A percentile compares a stretch with the other conserved stretches of the same genome.
These are phyloP conservation scores for Cornus controversa DNA, from an alignment of 148 eudicot species.

Conservation along the genomic window DNA sequence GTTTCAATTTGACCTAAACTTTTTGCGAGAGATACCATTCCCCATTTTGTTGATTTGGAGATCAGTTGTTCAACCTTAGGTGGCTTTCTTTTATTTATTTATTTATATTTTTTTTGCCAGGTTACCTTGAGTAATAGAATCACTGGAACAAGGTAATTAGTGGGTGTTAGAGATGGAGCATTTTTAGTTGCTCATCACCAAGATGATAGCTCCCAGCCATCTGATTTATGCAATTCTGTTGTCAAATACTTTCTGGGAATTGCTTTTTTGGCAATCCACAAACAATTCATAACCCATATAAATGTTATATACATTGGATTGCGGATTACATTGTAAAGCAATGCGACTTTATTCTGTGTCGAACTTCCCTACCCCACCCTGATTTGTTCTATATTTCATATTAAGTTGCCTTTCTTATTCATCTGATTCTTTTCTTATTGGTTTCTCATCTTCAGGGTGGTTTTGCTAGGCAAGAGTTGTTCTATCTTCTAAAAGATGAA, in stretches of 20 bases:
- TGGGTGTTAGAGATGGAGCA: no score
- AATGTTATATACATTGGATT: neutral
- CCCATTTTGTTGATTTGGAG: no score
- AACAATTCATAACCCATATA: neutral
- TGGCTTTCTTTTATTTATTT: no score
- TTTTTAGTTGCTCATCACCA: no score
- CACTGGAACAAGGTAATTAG: no score
- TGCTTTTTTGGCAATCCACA: neutral
- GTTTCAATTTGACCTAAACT: no score
- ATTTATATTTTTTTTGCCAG: no score
- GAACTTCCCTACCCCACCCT: no score
- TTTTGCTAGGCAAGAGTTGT: conserved; percentile 72
- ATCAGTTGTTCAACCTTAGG: no score
- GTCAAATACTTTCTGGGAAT: neutral
- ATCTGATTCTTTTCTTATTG: neutral
- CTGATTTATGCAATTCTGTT: neutral
- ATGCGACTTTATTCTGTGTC: neutral
- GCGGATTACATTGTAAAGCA: neutral
- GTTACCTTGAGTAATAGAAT: no score
- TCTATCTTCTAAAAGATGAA: conserved; percentile 69
- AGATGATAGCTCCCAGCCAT: neutral
- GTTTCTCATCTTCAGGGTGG: conserved; percentile 66
- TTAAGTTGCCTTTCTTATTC: neutral
- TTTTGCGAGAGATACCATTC: no score
- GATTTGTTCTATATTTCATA: neutral